Evolutionary conservation across 148 eudicot genomes (phyloP), one percentile per base, ranked within the genome.

Genomic region (Spergularia bocconei): DNA sequence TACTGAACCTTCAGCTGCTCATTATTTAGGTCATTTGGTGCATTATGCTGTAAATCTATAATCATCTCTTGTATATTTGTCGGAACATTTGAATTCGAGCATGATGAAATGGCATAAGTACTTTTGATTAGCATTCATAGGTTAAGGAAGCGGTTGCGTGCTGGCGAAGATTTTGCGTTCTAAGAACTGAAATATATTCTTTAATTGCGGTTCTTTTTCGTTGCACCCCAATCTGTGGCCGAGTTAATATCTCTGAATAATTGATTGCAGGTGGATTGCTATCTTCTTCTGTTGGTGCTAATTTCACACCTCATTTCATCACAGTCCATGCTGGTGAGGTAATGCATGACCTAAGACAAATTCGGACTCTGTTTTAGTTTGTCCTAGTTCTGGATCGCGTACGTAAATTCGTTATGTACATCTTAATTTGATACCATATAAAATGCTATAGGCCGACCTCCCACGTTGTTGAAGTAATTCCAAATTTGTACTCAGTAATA

Each of bases 251-350:
- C 10, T 73, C 63, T 11, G 12, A 48, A 15, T 23, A 17, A 53
- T 74, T 74, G 68, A 62, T 63, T 82, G 71, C 79, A 92, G 99
- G 94, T 82, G 94, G 89, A 54, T 85, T 87, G 91, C 85, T 89
- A 78, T 86, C 95, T 51, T 81, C 93, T 81, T 86, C 98, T 7
- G 95, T 86, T 55, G 98, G 98, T 79, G 91, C 90, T 76, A 96
- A 89, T 83, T 89, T 96, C 83, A 92, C 93, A 4, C 98, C 99
- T 77, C 99, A 96, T 76, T 84, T 96, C 56, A 86, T 96, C 83
- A 92, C 90, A 20, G 99, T 92, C 67, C 86, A 88, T 77, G 78
- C 97, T 61, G 98, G 98, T 66, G 99, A 96, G 99, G 99, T 94
- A 86, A 82, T 70, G 67, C 21, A 9, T 48, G 41, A 36, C 69